Base-by-base conservation (phyloP, 2,329 filamentous ascomycete genomes). In the Chaetomiaceae sp. region DNA sequence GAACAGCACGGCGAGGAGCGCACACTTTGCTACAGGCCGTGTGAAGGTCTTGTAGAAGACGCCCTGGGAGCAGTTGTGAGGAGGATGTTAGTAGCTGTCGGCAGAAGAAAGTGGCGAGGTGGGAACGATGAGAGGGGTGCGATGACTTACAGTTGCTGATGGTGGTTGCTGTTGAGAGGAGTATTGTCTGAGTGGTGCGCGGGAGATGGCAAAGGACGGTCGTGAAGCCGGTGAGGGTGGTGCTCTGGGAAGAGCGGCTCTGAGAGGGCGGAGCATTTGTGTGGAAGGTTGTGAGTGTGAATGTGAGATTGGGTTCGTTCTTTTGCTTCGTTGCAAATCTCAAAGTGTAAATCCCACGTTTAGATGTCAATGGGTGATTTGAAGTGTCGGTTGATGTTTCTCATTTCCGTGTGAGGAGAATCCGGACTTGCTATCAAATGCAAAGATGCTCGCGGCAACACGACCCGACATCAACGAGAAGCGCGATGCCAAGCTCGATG, bases 41-140 rank as follows among this genome's bases (percentile, higher is more conserved):
- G 81, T 79, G 60, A 88, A 89, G 12, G 79, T 80, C 60, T 79
- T 83, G 71, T 88, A 91, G 68, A 90, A 90, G 38, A 74, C 70
- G 40, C 77, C 67, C 78, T 85, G 40, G 14, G 5, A 14, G 22
- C 14, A 15, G 38, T 45, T 32, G 7, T 14, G 36, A 32, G 9
- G n/a, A 11, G 29, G n/a, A 24, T 27, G 22, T 36, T 39, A 36
- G 26, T 36, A 34, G 8, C 12, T 11, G 33, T 30, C 18, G 12
- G 29, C 27, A 29, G 14, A 17, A 32, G 6, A 15, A 9, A 15
- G 33, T 22, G 22, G 26, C 22, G 20, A 11, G 12, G 24, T 17
- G 22, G n/a, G 22, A 20, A 24, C 3, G 18, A 19, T 4, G 15
- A 5, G 33, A 36, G 18, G 9, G 11, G 29, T 7, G 14, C 29